phyloP scores from a whole-genome alignment of 2,329 filamentous ascomycete species.

The Fusarium sp. region DNA sequence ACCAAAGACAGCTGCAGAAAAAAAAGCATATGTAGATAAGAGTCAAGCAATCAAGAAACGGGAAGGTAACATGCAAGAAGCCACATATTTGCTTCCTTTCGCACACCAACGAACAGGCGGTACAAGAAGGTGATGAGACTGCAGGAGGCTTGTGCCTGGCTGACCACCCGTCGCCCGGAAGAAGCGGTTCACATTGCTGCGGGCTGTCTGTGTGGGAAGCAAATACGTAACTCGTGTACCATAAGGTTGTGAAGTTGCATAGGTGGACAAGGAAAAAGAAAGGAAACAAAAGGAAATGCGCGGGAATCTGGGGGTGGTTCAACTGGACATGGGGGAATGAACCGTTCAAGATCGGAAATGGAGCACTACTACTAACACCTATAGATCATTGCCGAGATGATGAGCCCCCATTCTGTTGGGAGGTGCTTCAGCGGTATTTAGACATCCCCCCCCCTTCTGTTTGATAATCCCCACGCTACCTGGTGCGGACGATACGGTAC shows the following conservation, averaged over 20 bases:
- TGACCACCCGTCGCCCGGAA: not conserved
- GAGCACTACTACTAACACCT: not conserved
- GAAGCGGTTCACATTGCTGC: constrained; percentile 4
- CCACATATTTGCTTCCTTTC: constrained; percentile 11
- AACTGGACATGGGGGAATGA: constrained; percentile 1
- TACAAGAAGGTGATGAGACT: constrained; percentile 26
- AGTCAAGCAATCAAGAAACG: not conserved
- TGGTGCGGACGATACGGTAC: not conserved
- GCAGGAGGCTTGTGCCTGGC: constrained; percentile 24
- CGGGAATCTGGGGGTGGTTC: constrained; percentile 24
- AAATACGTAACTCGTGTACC: constrained; percentile 13
- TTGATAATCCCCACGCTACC: not conserved
- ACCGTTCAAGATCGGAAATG: constrained; percentile 7
- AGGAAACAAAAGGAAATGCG: constrained; percentile 2
- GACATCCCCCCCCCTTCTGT: not conserved
- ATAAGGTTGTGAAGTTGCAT: not conserved
- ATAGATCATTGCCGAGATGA: constrained; percentile 9
- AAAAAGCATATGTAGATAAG: no score
- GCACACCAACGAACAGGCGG: constrained; percentile 18
- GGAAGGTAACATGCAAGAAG: not conserved
- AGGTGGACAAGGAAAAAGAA: constrained; percentile 24
- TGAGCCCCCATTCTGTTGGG: constrained; percentile 26
- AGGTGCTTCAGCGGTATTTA: constrained; percentile 16
- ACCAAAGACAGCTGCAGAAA: not conserved
- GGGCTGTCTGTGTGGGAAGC: constrained; percentile 17